Percentiles rank a stretch among this genome's conserved stretches.
These are phyloP conservation scores for Liquidambar formosana DNA, from an alignment of 164 flowering plant genomes.

Conservation along the genomic window DNA sequence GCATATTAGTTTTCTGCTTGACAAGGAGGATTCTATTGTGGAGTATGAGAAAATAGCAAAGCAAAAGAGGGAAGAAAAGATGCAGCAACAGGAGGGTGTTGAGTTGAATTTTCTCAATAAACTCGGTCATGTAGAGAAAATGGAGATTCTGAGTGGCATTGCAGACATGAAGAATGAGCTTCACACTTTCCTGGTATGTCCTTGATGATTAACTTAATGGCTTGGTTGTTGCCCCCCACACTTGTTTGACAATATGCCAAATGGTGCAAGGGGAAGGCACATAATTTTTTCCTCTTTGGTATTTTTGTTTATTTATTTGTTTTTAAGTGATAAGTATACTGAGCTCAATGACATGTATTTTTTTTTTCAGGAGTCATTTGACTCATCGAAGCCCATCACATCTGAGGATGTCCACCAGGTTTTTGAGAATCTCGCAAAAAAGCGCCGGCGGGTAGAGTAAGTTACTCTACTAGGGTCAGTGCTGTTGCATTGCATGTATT, in stretches of 20 bases:
- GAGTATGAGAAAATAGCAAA: conserved; percentile 90
- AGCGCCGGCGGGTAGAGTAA: conserved; percentile 60
- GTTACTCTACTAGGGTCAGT: not conserved
- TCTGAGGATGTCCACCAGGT: conserved; percentile 76
- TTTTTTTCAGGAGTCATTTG: conserved; percentile 61
- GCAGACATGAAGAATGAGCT: conserved; percentile 86
- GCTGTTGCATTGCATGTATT: conserved; percentile 3
- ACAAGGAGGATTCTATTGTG: conserved; percentile 79
- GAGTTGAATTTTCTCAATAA: conserved; percentile 63
- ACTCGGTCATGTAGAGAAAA: conserved; percentile 82
- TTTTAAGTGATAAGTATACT: not conserved
- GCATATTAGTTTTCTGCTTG: conserved; percentile 62
- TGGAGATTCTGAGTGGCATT: conserved; percentile 86
- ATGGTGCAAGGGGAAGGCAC: conserved; percentile 1
- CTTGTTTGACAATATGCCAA: not conserved
- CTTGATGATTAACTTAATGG: not conserved
- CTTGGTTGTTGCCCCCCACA: not conserved
- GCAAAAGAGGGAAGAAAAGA: conserved; percentile 81
- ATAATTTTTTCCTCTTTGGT: too few species aligned
- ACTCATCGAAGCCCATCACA: conserved; percentile 79
- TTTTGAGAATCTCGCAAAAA: conserved; percentile 90
- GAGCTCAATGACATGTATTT: not conserved
- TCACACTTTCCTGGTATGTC: conserved; percentile 70
- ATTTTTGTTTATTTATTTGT: not conserved
- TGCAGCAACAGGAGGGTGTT: conserved; percentile 77